Percentiles rank a stretch among this genome's conserved stretches.
These are phyloP conservation scores for Phytomonas francai DNA, from an alignment of 208 protist species.

Conservation along the genomic window DNA sequence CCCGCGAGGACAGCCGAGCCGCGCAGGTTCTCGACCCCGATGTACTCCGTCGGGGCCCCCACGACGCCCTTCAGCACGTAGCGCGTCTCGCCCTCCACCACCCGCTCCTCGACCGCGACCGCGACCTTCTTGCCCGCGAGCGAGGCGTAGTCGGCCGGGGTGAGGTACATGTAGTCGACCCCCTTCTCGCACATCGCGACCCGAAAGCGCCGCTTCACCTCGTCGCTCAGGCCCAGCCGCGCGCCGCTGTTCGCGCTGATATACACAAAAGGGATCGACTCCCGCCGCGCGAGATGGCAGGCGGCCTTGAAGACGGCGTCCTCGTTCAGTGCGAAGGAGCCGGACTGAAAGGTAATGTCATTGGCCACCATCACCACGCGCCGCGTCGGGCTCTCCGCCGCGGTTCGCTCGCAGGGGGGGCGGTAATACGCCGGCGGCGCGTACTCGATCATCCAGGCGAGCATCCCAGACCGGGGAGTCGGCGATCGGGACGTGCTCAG, in stretches of 20 bases:
- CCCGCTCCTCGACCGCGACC: conserved; percentile 27
- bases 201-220: conserved; percentile 89
- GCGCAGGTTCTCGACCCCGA: conserved; percentile 97
- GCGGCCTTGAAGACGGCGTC: conserved; percentile 91
- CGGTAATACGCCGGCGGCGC: conserved; percentile 87
- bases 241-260: conserved; percentile 96
- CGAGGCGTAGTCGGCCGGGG: conserved; percentile 73
- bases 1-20: conserved; percentile 95
- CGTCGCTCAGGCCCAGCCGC: conserved; percentile 92
- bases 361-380: conserved; percentile 96
- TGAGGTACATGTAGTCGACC: conserved; percentile 95
- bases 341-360: conserved; percentile 96
- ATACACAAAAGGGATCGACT: conserved; percentile 94
- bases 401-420: conserved; percentile 14
- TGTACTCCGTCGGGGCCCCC: conserved; percentile 83
- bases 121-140: conserved; percentile 37
- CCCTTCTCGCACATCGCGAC: conserved; percentile 87
- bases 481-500: conserved; percentile 20
- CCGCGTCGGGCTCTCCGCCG: too few relatives aligned
- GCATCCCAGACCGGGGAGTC: conserved; percentile 82
- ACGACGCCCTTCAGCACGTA: conserved; percentile 92
- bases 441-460: conserved; percentile 91
- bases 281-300: conserved; percentile 76
- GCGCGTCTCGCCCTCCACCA: conserved; percentile 51
- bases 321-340: conserved; percentile 94